Evolutionary conservation across 805 yeast species (phyloP), one percentile per base, ranked within the genome.

Genomic region (Diddensiella caesifluorescens): DNA sequence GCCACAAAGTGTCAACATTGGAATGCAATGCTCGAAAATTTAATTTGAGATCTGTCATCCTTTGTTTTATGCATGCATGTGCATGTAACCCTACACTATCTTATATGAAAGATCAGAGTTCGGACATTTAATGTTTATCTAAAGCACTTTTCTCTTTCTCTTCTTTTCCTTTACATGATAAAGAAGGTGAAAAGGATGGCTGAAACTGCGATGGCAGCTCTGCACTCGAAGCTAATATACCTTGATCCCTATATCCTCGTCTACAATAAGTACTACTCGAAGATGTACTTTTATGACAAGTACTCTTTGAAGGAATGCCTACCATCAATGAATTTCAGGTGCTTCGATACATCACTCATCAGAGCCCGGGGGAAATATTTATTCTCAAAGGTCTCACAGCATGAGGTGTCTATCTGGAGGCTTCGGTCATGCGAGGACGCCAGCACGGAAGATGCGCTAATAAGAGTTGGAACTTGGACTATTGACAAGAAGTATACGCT

Each of bases 161-260:
- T n/a, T n/a, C n/a, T n/a, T n/a, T n/a, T n/a, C n/a, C n/a, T n/a
- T n/a, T n/a, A n/a, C n/a, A n/a, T n/a, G n/a, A n/a, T n/a, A n/a
- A n/a, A n/a, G n/a, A n/a, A n/a, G n/a, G n/a, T n/a, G n/a, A n/a
- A n/a, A n/a, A n/a, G n/a, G n/a, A n/a, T n/a, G n/a, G n/a, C n/a
- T n/a, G n/a, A n/a, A n/a, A n/a, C n/a, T n/a, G n/a, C n/a, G 27
- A 4, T 35, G 10, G 13, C n/a, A 22, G 15, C 27, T 15, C 13
- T 35, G 21, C 21, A 35, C 28, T n/a, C 28, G 15, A 35, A 13
- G 22, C 18, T 35, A n/a, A n/a, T 35, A 35, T 13, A 35, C 10
- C 28, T 35, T 5, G 28, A 28, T 10, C 28, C 23, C 16, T 35
- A 20, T 21, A 35, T 23, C 16, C 28, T 35, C 5, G 38, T 35